Base-by-base conservation (phyloP, 257 asterid species). In the Solanum clarkiae region DNA sequence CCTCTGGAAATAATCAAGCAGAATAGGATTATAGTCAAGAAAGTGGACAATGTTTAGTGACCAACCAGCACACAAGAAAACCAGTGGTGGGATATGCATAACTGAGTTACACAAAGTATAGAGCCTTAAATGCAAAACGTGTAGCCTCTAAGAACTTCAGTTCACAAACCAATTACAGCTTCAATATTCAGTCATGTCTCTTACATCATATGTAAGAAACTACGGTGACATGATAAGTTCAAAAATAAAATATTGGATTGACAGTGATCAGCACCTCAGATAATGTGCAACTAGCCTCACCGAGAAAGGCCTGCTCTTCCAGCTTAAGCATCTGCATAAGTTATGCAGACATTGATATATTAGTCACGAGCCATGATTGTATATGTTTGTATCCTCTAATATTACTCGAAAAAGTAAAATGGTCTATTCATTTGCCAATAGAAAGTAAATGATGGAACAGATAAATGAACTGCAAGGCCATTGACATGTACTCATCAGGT, bases 301-400 rank as follows among this genome's bases (percentile, higher is more conserved):
- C 99, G 88, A 97, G 98, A 91, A 97, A 92, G 91, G 95, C 97
- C 88, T 97, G 99, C 88, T 95, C 98, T 86, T 95, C 98, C 87
- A 97, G 90, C 90, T 88, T 94, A 84, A 97, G 89, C 87, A 87
- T 90, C 90, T 89, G 84, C 70, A 77, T 10, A 16, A 82, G 82
- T 84, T 59, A 86, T 51, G 82, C 47, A 77, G 24, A 51, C 44
- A 51, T 77, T n/a, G 82, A 51, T 17, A 16, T 75, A 26, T 77
- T 51, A 75, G 36, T 26, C 63, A 6, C 10, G 24, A 51, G 62
- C 62, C 82, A 51, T 24, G 82, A 51, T 77, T 26, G 26, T 77
- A 77, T 77, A 26, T 77, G 82, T 51, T 77, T 26, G 82, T 77
- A 51, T 75, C 44, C 81, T 47, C 29, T 22, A 47, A 75, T 4